Evolutionary conservation across 2,329 filamentous ascomycete species (phyloP).

Genomic region (Hirsutella rhossiliensis): DNA sequence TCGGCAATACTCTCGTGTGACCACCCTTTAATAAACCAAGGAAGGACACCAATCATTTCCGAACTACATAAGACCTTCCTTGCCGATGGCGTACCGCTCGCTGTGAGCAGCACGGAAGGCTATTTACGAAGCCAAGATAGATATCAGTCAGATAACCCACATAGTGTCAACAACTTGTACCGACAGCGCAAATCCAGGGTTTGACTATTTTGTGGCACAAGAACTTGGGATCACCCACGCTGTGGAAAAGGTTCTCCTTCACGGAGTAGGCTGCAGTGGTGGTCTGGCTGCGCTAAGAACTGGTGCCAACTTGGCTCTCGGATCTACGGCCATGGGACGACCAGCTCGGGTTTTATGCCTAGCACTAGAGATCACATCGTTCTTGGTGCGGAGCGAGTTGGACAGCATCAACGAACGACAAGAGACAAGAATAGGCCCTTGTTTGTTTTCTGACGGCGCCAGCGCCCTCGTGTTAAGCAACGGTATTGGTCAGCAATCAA

Average conservation of each 20-base stretch:
- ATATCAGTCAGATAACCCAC: conserved; percentile 46
- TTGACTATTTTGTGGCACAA: conserved; percentile 52
- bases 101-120: conserved; percentile 44
- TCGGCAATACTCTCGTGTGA: too few relatives aligned
- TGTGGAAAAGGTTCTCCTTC: conserved; percentile 54
- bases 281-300: conserved; percentile 50
- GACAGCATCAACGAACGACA: conserved; percentile 47
- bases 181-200: conserved; percentile 57
- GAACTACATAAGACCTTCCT: conserved; percentile 44
- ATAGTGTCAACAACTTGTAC: conserved; percentile 58
- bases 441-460: conserved; percentile 60
- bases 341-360: conserved; percentile 54
- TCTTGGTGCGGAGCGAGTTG: conserved; percentile 51
- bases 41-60: too few relatives aligned
- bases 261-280: conserved; percentile 55
- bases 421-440: conserved; percentile 51
- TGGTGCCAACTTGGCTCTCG: conserved; percentile 54
- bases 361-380: conserved; percentile 50
- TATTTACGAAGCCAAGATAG: conserved; percentile 39
- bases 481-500: conserved; percentile 33
- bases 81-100: conserved; percentile 44
- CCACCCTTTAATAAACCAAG: too few relatives aligned
- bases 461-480: conserved; percentile 55
- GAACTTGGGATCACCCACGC: conserved; percentile 41
- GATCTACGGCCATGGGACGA: conserved; percentile 43